Conservation (phyloP, 495 filamentous ascomycete species). For the Penicillium nucicola region DNA sequence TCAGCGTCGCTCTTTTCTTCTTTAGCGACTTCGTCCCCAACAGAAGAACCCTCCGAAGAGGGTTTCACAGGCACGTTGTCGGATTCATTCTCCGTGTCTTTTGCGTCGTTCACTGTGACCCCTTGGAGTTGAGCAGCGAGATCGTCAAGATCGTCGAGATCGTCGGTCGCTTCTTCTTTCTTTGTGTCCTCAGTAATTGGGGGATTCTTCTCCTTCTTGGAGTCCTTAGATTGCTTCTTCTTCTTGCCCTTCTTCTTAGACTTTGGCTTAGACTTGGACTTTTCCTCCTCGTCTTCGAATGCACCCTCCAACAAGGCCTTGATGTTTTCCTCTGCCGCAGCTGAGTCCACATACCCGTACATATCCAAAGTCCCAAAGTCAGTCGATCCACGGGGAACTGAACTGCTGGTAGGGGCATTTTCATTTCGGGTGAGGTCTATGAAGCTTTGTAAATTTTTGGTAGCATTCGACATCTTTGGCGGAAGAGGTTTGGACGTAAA, state of each 20-base stretch:
- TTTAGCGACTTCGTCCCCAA: constrained; percentile 17
- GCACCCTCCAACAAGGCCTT: constrained; percentile 85
- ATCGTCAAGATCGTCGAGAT: constrained; percentile 46
- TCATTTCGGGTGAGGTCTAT: constrained; percentile 44
- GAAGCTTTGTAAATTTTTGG: constrained; percentile 40
- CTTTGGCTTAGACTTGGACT: constrained; percentile 47
- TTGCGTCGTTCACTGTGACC: constrained; percentile 48
- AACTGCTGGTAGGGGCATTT: constrained; percentile 8
- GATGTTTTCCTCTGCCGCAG: constrained; percentile 77
- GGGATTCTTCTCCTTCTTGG: constrained; percentile 37
- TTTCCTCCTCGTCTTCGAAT: constrained; percentile 78
- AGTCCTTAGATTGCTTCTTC: constrained; percentile 37
- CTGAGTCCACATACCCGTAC: constrained; percentile 69
- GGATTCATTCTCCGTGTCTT: constrained; percentile 17
- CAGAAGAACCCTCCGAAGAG: background rate
- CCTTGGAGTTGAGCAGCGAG: constrained; percentile 58
- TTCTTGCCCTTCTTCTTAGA: constrained; percentile 51
- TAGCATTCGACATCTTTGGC: constrained; percentile 28
- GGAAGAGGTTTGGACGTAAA: constrained; percentile 43
- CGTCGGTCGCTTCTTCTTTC: constrained; percentile 25
- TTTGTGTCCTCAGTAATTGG: constrained; percentile 23
- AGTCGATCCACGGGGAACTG: constrained; percentile 1
- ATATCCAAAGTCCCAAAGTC: constrained; percentile 50
- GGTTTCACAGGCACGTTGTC: constrained; percentile 3
- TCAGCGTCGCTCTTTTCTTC: constrained; percentile 54